Evolutionary conservation across 1,284 basidiomycete species (phyloP).

Genomic region (Cryptococcus wingfieldii): DNA sequence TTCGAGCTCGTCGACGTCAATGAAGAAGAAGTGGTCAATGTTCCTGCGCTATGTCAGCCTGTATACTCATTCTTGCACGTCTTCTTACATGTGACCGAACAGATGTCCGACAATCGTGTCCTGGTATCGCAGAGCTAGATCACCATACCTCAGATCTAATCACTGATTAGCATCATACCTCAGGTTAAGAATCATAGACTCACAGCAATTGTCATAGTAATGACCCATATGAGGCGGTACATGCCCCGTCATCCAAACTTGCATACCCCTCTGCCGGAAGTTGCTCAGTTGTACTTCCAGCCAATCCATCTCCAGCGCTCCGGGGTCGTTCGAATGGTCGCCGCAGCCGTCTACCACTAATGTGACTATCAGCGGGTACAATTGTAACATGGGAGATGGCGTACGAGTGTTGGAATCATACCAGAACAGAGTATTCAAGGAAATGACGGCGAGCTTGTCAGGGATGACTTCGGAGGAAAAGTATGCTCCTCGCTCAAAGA

Average conservation of each 20-base stretch:
- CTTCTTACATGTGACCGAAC: conserved; percentile 63
- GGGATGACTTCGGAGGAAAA: conserved; percentile 78
- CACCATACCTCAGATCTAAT: conserved; percentile 72
- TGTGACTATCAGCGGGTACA: not conserved
- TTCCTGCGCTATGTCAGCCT: conserved; percentile 29
- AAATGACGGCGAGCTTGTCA: conserved; percentile 70
- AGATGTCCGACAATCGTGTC: conserved; percentile 87
- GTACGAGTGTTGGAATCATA: conserved; percentile 84
- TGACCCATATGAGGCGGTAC: conserved; percentile 67
- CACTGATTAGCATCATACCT: conserved; percentile 3
- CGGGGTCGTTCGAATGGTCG: conserved; percentile 62
- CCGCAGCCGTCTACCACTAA: conserved; percentile 59
- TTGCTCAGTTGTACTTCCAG: conserved; percentile 74
- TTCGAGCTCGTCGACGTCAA: conserved; percentile 46
- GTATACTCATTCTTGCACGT: not conserved
- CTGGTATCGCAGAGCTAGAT: conserved; percentile 76
- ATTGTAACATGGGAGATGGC: conserved; percentile 10
- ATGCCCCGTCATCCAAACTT: conserved; percentile 59
- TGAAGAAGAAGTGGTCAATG: conserved; percentile 51
- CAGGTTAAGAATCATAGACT: conserved; percentile 9
- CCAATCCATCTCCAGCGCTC: conserved; percentile 84
- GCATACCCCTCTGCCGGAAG: conserved; percentile 71
- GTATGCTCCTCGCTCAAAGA: conserved; percentile 80
- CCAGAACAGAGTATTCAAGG: conserved; percentile 88
- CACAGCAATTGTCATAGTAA: conserved; percentile 73